phyloP scores from a whole-genome alignment of 805 yeast genomes.

The Saccharomyces mikatae region DNA sequence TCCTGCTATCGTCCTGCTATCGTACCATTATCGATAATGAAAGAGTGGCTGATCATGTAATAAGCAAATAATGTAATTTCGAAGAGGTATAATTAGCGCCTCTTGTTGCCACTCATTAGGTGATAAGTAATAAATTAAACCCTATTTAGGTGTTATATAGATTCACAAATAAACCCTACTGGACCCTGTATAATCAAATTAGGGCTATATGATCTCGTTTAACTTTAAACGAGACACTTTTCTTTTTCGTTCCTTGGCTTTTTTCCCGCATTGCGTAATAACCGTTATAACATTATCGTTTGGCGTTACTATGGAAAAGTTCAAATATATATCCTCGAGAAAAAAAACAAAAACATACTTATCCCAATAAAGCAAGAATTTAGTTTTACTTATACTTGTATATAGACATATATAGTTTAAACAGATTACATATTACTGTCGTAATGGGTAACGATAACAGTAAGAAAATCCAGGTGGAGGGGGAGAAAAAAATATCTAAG shows the following conservation, averaged over 20 bases:
- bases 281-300: background rate
- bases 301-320: background rate
- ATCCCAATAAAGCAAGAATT: background rate
- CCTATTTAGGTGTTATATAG: background rate
- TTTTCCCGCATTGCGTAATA: background rate
- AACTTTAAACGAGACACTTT: background rate
- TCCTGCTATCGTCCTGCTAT: background rate
- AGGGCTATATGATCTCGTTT: background rate
- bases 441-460: background rate
- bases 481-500: background rate
- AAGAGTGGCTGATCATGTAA: background rate
- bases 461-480: background rate
- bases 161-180: background rate
- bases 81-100: background rate
- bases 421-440: background rate
- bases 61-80: background rate
- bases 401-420: background rate
- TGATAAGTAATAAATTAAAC: background rate
- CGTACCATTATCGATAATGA: background rate
- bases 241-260: background rate
- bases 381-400: background rate
- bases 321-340: background rate
- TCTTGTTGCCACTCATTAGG: background rate
- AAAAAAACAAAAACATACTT: background rate
- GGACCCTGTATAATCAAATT: background rate